Base-by-base conservation (phyloP, 768 basidiomycete species). In the Suillus subluteus region DNA sequence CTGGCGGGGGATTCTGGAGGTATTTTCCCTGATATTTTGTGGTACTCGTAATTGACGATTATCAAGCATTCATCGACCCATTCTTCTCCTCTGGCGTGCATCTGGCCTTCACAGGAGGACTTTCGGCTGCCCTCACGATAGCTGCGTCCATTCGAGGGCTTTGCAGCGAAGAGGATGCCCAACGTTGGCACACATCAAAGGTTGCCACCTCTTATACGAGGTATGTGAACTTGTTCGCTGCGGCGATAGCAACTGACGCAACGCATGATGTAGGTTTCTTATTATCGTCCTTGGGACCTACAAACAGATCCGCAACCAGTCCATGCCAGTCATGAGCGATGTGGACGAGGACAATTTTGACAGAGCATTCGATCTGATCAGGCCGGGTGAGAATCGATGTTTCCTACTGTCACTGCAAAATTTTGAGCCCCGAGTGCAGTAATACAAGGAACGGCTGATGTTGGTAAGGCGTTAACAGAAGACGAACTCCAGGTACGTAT, bases 221-320 rank as follows among this genome's bases (percentile, higher is more conserved):
- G 86, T 85, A 71, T 32, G 68, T 38, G 63, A 55, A 38, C 48
- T 21, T 7, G 50, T 41, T 30, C 12, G 44, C 15, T 38, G 40
- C 52, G 11, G 21, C 37, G 44, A 48, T 32, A 18, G 15, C 38
- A 66, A 26, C 63, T 44, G 3, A 50, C 7, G 32, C 18, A n/a
- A 59, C 8, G n/a, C 26, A 41, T 38, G 52, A 1, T 18, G 23
- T 21, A 62, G 62, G 69, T 90, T 90, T 71, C 85, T 89, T 70
- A 81, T 91, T 16, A 88, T 91, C n/a, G 88, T 91, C 26, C 77
- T 90, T 26, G 89, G 88, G 69, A 88, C 89, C 69, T 90, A 90
- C 74, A 89, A 89, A 75, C 89, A 90, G 70, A 89, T 91, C 58
- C 84, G 86, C 23, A 82, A 87, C 4, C 88, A 90, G 71, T 80